phyloP scores from a whole-genome alignment of 176 grass and related monocot species.

The Hordeum marinum region DNA sequence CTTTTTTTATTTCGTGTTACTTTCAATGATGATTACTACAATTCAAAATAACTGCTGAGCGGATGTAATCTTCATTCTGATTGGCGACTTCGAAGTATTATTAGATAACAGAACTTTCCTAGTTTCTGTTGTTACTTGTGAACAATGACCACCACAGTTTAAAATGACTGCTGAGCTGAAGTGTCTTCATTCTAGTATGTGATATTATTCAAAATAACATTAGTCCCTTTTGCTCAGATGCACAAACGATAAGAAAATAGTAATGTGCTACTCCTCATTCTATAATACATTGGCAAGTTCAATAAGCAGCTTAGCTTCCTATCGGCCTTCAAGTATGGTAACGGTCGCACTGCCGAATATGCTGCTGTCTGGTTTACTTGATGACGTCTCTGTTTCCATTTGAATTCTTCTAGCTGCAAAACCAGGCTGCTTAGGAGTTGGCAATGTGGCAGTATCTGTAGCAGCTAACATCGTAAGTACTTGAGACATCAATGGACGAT shows the following conservation, averaged over 20 bases:
- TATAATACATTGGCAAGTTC: constrained; percentile 17
- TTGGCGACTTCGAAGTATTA: background rate
- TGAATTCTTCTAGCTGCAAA: constrained; percentile 47
- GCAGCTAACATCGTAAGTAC: constrained; percentile 53
- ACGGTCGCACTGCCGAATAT: constrained; percentile 31
- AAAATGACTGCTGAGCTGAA: constrained; percentile 3
- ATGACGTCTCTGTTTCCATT: constrained; percentile 39
- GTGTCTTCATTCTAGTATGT: constrained; percentile 1
- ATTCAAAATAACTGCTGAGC: background rate
- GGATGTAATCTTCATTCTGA: background rate
- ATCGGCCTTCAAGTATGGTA: constrained; percentile 56
- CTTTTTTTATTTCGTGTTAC: background rate
- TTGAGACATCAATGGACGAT: constrained; percentile 56
- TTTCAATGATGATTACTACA: background rate
- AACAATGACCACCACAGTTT: background rate
- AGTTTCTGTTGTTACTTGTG: background rate
- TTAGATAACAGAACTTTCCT: background rate
- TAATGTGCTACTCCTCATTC: background rate
- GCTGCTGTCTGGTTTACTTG: constrained; percentile 44
- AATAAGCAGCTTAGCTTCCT: background rate
- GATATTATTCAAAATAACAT: constrained; percentile 7
- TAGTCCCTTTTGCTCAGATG: constrained; percentile 7
- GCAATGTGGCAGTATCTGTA: constrained; percentile 31
- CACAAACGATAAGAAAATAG: background rate
- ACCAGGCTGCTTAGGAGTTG: constrained; percentile 59